Base-by-base conservation (phyloP, 495 filamentous ascomycete genomes). In the Echria macrotheca region DNA sequence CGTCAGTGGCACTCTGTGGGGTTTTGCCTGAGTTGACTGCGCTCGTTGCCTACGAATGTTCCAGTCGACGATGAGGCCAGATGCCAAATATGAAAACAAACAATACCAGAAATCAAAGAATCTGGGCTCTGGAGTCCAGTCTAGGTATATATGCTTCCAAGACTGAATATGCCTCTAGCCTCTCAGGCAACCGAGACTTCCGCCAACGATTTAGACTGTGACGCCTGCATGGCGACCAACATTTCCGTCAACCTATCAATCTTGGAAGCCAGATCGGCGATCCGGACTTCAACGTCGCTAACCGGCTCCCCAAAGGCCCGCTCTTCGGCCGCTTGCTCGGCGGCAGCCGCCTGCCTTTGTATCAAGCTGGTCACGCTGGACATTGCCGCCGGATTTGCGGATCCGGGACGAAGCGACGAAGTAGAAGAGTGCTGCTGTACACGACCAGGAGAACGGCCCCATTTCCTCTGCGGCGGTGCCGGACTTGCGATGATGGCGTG, bases 201-300 rank as follows among this genome's bases (percentile, higher is more conserved):
- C 10, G 25, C 45, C 43, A 66, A 12, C 15, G 53, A n/a, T 32
- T 42, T 51, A 1, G 19, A 46, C 48, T 55, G 45, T 49, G 59
- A 29, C 43, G 58, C 42, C 48, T 74, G 72, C 48, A 76, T 45
- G 17, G 59, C 46, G 17, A 73, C 37, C 10, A 76, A 61, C 22
- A 74, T 44, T 32, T 68, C 61, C 2, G 73, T 74, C 45, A 76
- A 37, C 3, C 66, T 63, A 46, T 76, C 73, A 47, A 76, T 75
- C 65, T 75, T 76, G 22, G 58, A 56, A 6, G 65, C 44, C 40
- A 76, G 33, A 21, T 76, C 73, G 3, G 63, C 61, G 44, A 76
- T 71, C n/a, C 55, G 61, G 1, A 58, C 60, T 42, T 73, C 69
- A n/a, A 72, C 58, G 46, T 71, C 64, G 17, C 52, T 61, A 12